Evolutionary conservation across 2,329 filamentous ascomycete genomes (phyloP).

Genomic region (Fusarium buxicola): DNA sequence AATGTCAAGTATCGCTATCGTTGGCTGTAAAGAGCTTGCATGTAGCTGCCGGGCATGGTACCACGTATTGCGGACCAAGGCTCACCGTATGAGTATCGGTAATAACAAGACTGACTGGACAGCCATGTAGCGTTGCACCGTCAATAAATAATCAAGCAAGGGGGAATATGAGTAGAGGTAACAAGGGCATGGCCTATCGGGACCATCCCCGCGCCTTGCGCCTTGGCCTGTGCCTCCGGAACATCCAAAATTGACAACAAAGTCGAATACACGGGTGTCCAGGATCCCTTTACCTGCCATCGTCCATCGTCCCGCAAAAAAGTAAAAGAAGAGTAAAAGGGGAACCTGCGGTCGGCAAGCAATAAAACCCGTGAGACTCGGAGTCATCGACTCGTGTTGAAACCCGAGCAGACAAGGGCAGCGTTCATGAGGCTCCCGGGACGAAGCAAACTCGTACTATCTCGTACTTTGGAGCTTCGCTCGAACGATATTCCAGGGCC

Average conservation of each 20-base stretch:
- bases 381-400: slow-evolving; percentile 23
- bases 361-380: slow-evolving; percentile 27
- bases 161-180: slow-evolving; percentile 13
- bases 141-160: slow-evolving; percentile 28
- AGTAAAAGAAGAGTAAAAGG: slow-evolving; percentile 19
- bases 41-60: slow-evolving; percentile 17
- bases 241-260: slow-evolving; percentile 28
- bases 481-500: slow-evolving; percentile 39
- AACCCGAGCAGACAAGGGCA: slow-evolving; percentile 20
- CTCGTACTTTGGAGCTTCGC: slow-evolving; percentile 26
- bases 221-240: slow-evolving; percentile 26
- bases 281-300: slow-evolving; percentile 27
- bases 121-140: slow-evolving; percentile 12
- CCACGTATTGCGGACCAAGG: slow-evolving; percentile 28
- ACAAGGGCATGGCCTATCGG: slow-evolving; percentile 38
- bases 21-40: slow-evolving; percentile 33
- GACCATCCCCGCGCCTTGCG: slow-evolving; percentile 32
- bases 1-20: slow-evolving; percentile 17
- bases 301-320: slow-evolving; percentile 22
- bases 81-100: slow-evolving; percentile 15
- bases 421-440: slow-evolving; percentile 32
- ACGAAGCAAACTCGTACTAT: slow-evolving; percentile 27
- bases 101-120: slow-evolving; percentile 21
- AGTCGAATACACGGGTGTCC: slow-evolving; percentile 10
- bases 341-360: slow-evolving; percentile 11